A percentile compares a stretch with the other conserved stretches of the same genome.
phyloP scores from a whole-genome alignment of 495 filamentous ascomycete genomes.

The Trichoderma orchidacearum region DNA sequence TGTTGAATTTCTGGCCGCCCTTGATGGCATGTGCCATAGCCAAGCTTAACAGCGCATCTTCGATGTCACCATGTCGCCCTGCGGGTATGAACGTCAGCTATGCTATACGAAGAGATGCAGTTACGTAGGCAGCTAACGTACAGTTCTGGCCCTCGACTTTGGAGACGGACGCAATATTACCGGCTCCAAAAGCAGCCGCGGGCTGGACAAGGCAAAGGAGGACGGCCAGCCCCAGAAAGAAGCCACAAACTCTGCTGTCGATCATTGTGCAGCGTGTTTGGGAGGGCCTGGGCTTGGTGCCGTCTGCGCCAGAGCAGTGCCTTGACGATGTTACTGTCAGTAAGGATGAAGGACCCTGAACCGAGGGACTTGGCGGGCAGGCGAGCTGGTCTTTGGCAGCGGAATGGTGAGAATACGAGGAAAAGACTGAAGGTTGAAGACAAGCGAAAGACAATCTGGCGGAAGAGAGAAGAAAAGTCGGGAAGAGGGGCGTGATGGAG shows the following conservation, averaged over 20 bases:
- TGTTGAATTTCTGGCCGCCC: conserved; percentile 75
- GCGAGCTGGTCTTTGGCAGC: neutral
- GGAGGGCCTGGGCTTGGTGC: neutral
- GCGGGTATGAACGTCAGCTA: conserved; percentile 5
- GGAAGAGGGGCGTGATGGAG: neutral
- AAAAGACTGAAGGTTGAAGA: neutral
- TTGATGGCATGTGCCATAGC: conserved; percentile 55
- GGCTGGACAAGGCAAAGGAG: conserved; percentile 49
- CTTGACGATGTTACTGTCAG: neutral
- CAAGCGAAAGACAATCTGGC: neutral
- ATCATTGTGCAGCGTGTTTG: conserved; percentile 21
- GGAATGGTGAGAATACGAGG: neutral
- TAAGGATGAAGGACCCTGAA: neutral
- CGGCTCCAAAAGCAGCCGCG: conserved; percentile 71
- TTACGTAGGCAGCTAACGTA: conserved; percentile 11
- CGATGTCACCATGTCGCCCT: conserved; percentile 92
- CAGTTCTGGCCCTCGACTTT: conserved; percentile 73
- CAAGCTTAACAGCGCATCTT: conserved; percentile 70
- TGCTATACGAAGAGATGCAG: neutral
- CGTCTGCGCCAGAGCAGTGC: neutral
- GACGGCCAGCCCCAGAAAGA: conserved; percentile 28
- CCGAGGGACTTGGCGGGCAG: neutral
- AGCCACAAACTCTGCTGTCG: conserved; percentile 22
- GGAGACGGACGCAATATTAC: conserved; percentile 66
- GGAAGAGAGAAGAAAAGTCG: neutral